Conservation (phyloP, 2,329 filamentous ascomycete genomes). For the Neoscytalidium dimidiatum region DNA sequence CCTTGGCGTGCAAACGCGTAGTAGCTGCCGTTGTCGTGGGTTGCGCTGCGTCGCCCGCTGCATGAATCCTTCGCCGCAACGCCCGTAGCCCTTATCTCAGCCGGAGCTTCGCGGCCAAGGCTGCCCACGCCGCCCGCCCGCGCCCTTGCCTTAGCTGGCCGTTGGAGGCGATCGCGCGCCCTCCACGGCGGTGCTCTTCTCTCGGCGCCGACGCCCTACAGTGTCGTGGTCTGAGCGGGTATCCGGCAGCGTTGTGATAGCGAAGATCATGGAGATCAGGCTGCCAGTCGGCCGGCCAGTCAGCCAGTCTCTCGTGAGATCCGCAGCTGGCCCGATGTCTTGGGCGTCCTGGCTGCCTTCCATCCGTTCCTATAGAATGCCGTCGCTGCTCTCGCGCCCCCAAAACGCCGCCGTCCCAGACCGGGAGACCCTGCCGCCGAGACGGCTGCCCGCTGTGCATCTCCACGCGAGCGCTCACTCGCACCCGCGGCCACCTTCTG, state of each 20-base stretch:
- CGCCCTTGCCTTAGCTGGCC: conserved; percentile 8
- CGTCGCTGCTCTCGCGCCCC: not conserved
- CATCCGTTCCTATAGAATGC: not conserved
- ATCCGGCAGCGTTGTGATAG: not conserved
- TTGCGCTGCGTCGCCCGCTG: conserved; percentile 4
- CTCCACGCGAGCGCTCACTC: conserved; percentile 9
- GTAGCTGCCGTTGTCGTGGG: not conserved
- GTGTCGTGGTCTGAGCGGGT: conserved; percentile 7
- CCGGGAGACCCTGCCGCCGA: not conserved
- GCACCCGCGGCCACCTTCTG: conserved; percentile 5
- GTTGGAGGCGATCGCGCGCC: not conserved
- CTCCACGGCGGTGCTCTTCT: not conserved
- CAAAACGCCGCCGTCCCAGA: conserved; percentile 9
- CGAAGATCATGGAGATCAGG: conserved; percentile 18
- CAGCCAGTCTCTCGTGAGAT: conserved; percentile 16
- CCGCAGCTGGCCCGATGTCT: conserved; percentile 8
- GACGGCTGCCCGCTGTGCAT: not conserved
- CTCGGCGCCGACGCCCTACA: not conserved
- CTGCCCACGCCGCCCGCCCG: conserved; percentile 6
- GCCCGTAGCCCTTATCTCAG: conserved; percentile 8
- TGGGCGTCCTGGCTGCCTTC: not conserved
- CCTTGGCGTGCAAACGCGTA: not conserved
- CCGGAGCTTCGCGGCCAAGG: conserved; percentile 8
- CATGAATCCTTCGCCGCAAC: conserved; percentile 17
- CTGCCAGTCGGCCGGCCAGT: not conserved